Base-by-base conservation (phyloP, 78 protist species). In the Mastigamoeba balamuthi region DNA sequence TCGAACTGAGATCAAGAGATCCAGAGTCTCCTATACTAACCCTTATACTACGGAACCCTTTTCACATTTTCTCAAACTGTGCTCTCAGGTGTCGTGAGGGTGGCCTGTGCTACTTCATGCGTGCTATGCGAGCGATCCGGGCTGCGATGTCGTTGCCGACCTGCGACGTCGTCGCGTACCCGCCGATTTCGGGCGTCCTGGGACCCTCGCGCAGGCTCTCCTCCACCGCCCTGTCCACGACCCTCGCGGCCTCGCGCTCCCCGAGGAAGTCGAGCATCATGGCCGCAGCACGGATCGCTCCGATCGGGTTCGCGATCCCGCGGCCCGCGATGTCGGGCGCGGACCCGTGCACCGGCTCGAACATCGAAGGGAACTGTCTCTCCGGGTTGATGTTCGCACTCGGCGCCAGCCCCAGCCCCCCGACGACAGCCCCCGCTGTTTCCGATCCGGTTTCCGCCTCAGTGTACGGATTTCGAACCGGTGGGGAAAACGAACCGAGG, bases 291-390 rank as follows among this genome's bases (percentile, higher is more conserved):
- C 6, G 9, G 38, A 69, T n/a, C 44, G 6, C 25, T n/a, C 41
- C 48, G 39, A 9, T 6, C 39, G 74, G 74, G 5, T 69, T 69
- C 10, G 74, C 74, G 4, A 69, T 42, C 41, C 1, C 10, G 3
- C 23, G 6, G 1, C 74, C 74, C 3, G 74, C 74, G 4, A 69
- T 69, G 39, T 33, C 43, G 17, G 52, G 52, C 30, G 74, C 74
- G 6, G 41, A 28, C 29, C 74, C 74, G 52, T 69, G 74, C 9
- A 33, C 74, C 0, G 74, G 53, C 74, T 69, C 74, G 74, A 69
- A 69, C 74, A 69, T 9, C 30, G 74, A 9, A n/a, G 6, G 74
- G 3, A 3, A 25, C 28, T 72, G 30, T 10, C 85, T 83, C 27
- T 3, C 5, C 8, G 48, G 39, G 6, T 29, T 29, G 74, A 69